Conservation (phyloP, 169 alveolate genomes). For the Eimeria maxima region DNA sequence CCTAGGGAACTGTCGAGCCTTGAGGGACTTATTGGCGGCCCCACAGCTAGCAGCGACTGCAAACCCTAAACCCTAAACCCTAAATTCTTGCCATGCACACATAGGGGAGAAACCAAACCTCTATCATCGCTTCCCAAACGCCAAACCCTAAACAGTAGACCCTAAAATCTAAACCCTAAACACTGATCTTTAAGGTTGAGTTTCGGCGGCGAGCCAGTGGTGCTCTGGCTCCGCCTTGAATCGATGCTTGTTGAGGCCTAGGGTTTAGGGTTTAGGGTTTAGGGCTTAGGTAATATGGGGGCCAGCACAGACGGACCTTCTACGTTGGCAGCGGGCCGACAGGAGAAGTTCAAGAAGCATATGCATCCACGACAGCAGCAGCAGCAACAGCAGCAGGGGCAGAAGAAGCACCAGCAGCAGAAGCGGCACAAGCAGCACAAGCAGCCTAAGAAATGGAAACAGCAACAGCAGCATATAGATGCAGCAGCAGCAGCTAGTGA, state of each 20-base stretch:
- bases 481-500: not conserved
- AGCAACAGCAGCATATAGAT: not conserved
- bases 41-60: not conserved
- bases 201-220: not conserved
- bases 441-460: not conserved
- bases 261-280: conserved; percentile 9
- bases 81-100: too few relatives aligned
- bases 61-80: conserved; percentile 3
- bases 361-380: not conserved
- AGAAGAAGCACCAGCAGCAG: not conserved
- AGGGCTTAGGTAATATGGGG: not conserved
- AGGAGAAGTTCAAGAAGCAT: not conserved
- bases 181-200: not conserved
- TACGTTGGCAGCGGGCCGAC: not conserved
- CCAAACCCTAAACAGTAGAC: too few relatives aligned
- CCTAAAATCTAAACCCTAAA: not conserved
- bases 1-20: not conserved
- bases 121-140: too few relatives aligned
- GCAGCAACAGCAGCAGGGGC: not conserved
- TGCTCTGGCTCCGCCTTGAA: not conserved
- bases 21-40: not conserved
- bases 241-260: not conserved
- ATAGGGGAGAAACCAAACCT: not conserved
- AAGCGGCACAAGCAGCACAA: not conserved
- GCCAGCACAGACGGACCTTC: not conserved